phyloP scores from a whole-genome alignment of 2,329 filamentous ascomycete species.

The Sporothrix pallida region DNA sequence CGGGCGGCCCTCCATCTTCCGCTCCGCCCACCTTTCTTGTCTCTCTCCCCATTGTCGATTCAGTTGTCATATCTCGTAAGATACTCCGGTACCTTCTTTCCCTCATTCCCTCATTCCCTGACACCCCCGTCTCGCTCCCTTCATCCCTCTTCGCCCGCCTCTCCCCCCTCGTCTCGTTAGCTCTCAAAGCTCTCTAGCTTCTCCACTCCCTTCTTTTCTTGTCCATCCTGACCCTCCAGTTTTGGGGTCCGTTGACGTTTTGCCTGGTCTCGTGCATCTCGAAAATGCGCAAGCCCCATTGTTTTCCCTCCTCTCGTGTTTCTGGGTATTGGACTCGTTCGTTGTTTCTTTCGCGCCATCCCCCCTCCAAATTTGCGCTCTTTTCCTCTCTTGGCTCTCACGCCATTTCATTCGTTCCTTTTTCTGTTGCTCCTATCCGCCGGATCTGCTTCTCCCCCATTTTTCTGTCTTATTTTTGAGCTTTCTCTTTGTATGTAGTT shows the following conservation, averaged over 20 bases:
- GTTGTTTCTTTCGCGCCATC: conserved; percentile 27
- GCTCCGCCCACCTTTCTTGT: neutral
- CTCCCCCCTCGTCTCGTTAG: neutral
- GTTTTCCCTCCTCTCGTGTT: conserved; percentile 3
- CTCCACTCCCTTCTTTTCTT: conserved; percentile 8
- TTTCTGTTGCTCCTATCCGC: neutral
- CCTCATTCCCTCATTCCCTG: neutral
- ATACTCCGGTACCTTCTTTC: neutral
- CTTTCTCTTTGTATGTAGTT: neutral
- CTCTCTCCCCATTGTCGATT: neutral
- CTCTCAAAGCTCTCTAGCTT: neutral
- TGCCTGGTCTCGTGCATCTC: conserved; percentile 22
- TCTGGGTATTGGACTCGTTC: neutral
- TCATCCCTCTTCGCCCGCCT: neutral
- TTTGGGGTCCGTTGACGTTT: conserved; percentile 4
- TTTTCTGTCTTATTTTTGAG: neutral
- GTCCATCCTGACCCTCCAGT: neutral
- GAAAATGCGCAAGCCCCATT: conserved; percentile 17
- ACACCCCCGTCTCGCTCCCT: conserved; percentile 17
- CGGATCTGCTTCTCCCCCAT: conserved; percentile 10
- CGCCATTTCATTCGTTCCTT: neutral
- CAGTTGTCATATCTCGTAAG: neutral
- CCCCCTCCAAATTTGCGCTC: neutral
- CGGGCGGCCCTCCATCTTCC: conserved; percentile 12
- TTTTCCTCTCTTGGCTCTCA: conserved; percentile 6